Percentiles rank a stretch among this genome's conserved stretches.
Evolutionary conservation across 257 asterid genomes (phyloP).

Genomic region (Solanum medicagineum): DNA sequence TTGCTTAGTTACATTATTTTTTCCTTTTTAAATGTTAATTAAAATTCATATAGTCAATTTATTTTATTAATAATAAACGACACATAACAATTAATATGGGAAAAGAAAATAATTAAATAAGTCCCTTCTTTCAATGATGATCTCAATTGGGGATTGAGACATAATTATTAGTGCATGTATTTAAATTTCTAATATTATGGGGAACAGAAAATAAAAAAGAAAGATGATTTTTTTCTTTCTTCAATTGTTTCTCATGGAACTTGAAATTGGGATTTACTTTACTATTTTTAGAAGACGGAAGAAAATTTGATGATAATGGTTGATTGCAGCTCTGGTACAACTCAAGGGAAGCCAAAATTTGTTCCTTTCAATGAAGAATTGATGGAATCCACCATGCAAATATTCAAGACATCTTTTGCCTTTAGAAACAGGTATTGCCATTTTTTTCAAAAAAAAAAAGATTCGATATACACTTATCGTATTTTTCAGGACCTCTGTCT

Average conservation of each 20-base stretch:
- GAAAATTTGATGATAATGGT: neutral
- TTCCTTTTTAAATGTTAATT: too few species aligned
- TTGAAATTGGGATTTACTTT: neutral
- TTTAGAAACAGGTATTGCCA: slow-evolving; percentile 67
- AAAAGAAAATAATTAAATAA: too few species aligned
- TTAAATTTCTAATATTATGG: neutral
- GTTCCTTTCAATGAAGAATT: slow-evolving; percentile 93
- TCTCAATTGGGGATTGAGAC: neutral
- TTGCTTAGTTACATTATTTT: too few species aligned
- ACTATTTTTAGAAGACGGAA: neutral
- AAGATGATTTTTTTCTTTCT: neutral
- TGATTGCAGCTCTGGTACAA: slow-evolving; percentile 83
- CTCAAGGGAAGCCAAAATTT: slow-evolving; percentile 97
- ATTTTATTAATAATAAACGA: too few species aligned
- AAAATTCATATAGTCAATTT: too few species aligned
- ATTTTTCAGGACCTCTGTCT: neutral
- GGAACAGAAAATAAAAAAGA: neutral
- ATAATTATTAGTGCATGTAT: neutral
- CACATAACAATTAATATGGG: neutral
- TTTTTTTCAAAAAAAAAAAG: too few species aligned
- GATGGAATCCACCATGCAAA: slow-evolving; percentile 86
- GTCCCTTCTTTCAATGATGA: neutral
- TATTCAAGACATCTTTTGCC: slow-evolving; percentile 78
- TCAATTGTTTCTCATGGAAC: neutral
- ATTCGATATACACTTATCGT: rapidly evolving